Base-by-base conservation (phyloP, 2,329 filamentous ascomycete species). In the Raffaelea ambrosiae region DNA sequence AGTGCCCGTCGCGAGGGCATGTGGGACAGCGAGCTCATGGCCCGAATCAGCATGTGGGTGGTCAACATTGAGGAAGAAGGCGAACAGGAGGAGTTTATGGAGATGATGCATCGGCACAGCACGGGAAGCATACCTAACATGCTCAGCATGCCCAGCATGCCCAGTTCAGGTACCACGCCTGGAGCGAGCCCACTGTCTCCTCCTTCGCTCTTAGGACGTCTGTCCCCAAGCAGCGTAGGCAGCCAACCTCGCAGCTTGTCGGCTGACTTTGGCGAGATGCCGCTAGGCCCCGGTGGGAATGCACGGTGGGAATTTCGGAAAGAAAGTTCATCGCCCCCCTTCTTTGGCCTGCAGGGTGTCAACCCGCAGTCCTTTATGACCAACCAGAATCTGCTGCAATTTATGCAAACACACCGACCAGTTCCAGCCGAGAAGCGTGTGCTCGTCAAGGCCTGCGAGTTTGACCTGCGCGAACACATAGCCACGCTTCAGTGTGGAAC, bases 1-100 rank as follows among this genome's bases (percentile, higher is more conserved):
- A 80, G 75, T 56, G 74, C 79, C 8, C 70, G 81, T 41, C 69
- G 81, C 43, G 83, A 86, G 62, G 81, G 78, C 20, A 81, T 85
- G 71, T 86, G 82, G 82, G 81, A 86, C 56, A 81, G 76, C 55
- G 72, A 77, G 53, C 67, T 81, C 51, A 68, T 71, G 11, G 76
- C 76, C 1, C 69, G 69, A 8, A 79, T 81, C 53, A 72, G 70
- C 42, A 67, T 66, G 49, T 80, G 76, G 75, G 67, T 80, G 35
- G 70, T 74, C 59, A 62, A 67, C 9, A 66, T 79, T 16, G 77
- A 81, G 54, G 77, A 81, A 54, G 68, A 66, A 7, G 66, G 69
- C 3, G 64, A 65, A 9, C 49, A 53, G 3, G 46, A 49, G 7
- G 57, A 55, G 16, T 58, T 59, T n/a, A 50, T 43, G 8, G 52